Conservation (phyloP, 352 stramenopile species). For the Pythium periplocum region DNA sequence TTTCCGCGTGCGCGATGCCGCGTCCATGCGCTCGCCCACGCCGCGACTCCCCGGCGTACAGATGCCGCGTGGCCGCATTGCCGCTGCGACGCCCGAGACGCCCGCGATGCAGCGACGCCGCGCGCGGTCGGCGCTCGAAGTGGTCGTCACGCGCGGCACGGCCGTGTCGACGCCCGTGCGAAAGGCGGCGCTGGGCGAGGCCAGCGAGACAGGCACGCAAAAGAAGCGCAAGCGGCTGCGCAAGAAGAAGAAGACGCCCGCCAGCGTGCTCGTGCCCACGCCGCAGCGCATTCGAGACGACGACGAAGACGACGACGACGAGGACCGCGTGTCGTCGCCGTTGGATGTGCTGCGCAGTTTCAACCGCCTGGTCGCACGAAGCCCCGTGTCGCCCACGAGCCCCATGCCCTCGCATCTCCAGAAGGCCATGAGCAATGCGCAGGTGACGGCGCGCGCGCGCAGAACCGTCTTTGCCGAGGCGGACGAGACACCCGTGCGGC, state of each 20-base stretch:
- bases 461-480: neutral
- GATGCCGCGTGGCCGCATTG: constrained; percentile 9
- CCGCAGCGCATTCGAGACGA: neutral
- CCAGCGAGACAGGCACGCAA: too few species aligned
- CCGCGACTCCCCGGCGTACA: constrained; percentile 2
- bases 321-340: neutral
- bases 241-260: constrained; percentile 5
- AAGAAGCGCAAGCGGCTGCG: too few species aligned
- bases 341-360: neutral
- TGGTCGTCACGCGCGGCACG: constrained; percentile 1
- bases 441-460: constrained; percentile 12
- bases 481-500: neutral
- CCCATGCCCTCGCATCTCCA: neutral
- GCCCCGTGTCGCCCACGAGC: neutral
- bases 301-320: neutral
- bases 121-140: constrained; percentile 10
- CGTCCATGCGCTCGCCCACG: constrained; percentile 16
- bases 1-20: constrained; percentile 22
- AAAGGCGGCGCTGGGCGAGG: too few species aligned
- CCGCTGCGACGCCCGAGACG: constrained; percentile 12
- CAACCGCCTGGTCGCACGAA: neutral
- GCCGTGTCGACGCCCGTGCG: neutral
- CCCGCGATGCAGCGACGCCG: constrained; percentile 3
- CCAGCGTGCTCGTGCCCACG: too few species aligned
- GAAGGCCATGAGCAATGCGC: neutral